Conservation (phyloP, 495 filamentous ascomycete genomes). For the Lepidopterella palustris region DNA sequence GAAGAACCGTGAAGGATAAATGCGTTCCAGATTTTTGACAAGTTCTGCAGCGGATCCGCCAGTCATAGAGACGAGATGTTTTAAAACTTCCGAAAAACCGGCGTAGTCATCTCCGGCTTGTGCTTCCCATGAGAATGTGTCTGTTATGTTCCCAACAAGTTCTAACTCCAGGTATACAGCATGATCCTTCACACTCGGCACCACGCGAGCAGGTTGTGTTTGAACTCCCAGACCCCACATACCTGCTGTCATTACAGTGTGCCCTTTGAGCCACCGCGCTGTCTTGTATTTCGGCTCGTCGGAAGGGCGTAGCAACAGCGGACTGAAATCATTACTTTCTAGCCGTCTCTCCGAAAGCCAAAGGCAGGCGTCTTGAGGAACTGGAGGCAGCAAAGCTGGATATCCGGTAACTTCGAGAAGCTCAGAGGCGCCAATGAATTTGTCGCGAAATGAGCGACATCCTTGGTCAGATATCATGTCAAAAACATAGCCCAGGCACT, state of each 20-base stretch:
- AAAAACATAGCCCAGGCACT: background rate
- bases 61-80: background rate
- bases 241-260: background rate
- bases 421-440: background rate
- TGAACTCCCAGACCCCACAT: slow-evolving; percentile 1
- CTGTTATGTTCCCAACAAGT: background rate
- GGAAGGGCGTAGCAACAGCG: background rate
- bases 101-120: background rate
- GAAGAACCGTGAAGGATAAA: background rate
- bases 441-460: slow-evolving; percentile 1
- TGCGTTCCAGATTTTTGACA: background rate
- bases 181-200: background rate
- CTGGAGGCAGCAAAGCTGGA: background rate
- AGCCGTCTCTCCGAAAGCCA: background rate
- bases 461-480: slow-evolving; percentile 1
- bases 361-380: background rate
- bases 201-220: background rate
- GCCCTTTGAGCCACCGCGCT: background rate
- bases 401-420: background rate
- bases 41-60: background rate
- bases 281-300: background rate
- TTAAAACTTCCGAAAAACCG: background rate
- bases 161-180: background rate
- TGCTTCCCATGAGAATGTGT: background rate
- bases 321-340: slow-evolving; percentile 1